These are phyloP conservation scores for Scheffersomyces parashehatae DNA, from an alignment of 1,139 yeast genomes.

Conservation along the genomic window DNA sequence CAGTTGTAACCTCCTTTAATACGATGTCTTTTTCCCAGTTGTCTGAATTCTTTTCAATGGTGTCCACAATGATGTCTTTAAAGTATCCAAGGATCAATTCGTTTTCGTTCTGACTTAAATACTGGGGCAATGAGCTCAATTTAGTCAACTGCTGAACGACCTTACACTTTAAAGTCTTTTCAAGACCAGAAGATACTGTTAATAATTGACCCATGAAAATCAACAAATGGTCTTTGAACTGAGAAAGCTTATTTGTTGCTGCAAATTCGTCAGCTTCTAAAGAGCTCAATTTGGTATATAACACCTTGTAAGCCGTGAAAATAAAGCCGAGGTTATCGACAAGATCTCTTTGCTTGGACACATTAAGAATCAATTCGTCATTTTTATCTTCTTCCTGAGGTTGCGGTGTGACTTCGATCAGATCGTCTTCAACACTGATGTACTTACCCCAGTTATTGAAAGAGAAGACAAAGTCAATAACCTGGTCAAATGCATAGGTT, in stretches of 20 bases:
- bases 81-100: slow-evolving; percentile 66
- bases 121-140: slow-evolving; percentile 46
- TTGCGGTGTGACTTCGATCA: slow-evolving; percentile 3
- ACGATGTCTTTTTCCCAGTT: slow-evolving; percentile 35
- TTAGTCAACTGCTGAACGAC: slow-evolving; percentile 66
- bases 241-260: slow-evolving; percentile 26
- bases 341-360: slow-evolving; percentile 59
- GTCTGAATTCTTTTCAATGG: slow-evolving; percentile 37
- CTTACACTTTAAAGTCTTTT: slow-evolving; percentile 65
- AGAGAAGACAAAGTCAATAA: slow-evolving; percentile 39
- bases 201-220: slow-evolving; percentile 66
- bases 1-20: slow-evolving; percentile 41
- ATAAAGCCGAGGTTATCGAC: slow-evolving; percentile 63
- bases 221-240: slow-evolving; percentile 65
- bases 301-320: slow-evolving; percentile 31
- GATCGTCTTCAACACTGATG: slow-evolving; percentile 20
- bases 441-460: slow-evolving; percentile 41
- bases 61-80: slow-evolving; percentile 51
- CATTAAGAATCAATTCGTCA: slow-evolving; percentile 38
- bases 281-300: slow-evolving; percentile 13
- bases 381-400: slow-evolving; percentile 15
- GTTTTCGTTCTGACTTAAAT: slow-evolving; percentile 55
- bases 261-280: slow-evolving; percentile 12
- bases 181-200: slow-evolving; percentile 64
- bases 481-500: slow-evolving; percentile 42